Evolutionary conservation across 2,329 filamentous ascomycete genomes (phyloP).

Genomic region (Tolypocladium sp.): DNA sequence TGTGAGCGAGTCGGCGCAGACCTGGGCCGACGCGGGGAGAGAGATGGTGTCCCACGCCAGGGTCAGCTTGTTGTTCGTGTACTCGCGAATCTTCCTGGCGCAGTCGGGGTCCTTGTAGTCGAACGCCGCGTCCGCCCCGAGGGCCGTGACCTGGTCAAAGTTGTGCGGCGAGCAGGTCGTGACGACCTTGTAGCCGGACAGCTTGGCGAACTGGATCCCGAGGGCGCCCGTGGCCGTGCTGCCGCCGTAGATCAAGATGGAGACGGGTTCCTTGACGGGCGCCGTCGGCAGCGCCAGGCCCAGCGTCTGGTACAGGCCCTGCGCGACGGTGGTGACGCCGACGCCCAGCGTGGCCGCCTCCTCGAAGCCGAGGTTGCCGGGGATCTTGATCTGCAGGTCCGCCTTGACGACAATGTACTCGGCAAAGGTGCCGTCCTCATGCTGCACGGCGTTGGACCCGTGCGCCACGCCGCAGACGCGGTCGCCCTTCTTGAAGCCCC

Average conservation of each 20-base stretch:
- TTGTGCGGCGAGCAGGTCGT: slow-evolving; percentile 31
- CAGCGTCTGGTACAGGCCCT: slow-evolving; percentile 19
- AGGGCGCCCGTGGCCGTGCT: slow-evolving; percentile 30
- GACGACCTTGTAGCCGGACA: slow-evolving; percentile 30
- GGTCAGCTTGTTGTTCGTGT: slow-evolving; percentile 12
- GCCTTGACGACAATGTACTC: slow-evolving; percentile 14
- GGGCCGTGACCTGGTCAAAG: slow-evolving; percentile 24
- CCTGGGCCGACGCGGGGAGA: slow-evolving; percentile 11
- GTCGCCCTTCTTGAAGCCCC: slow-evolving; percentile 12
- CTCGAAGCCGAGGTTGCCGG: slow-evolving; percentile 12
- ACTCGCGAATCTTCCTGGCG: slow-evolving; percentile 11
- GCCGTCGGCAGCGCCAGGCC: slow-evolving; percentile 14
- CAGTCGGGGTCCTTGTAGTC: slow-evolving; percentile 25
- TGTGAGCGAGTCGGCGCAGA: slow-evolving; percentile 24
- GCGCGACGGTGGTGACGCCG: slow-evolving; percentile 15
- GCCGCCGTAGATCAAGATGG: slow-evolving; percentile 36
- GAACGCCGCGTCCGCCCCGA: slow-evolving; percentile 32
- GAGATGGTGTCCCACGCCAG: slow-evolving; percentile 27
- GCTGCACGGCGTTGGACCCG: slow-evolving; percentile 10
- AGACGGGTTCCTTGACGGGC: slow-evolving; percentile 5
- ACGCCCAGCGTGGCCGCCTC: slow-evolving; percentile 14
- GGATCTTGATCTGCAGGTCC: slow-evolving; percentile 13
- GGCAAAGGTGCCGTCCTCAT: slow-evolving; percentile 17
- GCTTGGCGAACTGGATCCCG: slow-evolving; percentile 31
- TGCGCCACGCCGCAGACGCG: slow-evolving; percentile 14